Evolutionary conservation across 169 alveolate genomes (phyloP), one percentile per base, ranked within the genome.

Genomic region (Plasmodium reichenowi): DNA sequence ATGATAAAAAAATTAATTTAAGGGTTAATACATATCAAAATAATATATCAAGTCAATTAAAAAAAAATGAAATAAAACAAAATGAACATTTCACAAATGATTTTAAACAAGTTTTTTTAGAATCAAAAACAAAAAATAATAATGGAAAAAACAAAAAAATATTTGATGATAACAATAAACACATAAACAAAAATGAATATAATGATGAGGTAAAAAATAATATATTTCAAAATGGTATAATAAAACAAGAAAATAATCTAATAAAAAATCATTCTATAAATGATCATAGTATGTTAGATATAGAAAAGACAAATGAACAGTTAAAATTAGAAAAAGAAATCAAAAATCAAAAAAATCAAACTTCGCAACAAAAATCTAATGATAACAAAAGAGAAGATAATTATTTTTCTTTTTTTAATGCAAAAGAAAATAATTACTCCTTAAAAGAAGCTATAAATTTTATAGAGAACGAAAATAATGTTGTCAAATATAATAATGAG

Each of bases 321-420:
- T 26, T 48, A 29, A 47, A 74, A 38, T 43, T 6, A 26, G 13
- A 59, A 5, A 8, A 2, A n/a, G 24, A 9, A 13, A 17, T 29
- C 13, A 58, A 26, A 1, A 54, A 8, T 1, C 12, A 74, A 62
- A 7, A 24, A 47, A 17, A 62, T 22, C 12, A 76, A 43, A 8
- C 0, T 0, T 3, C 62, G 7, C 52, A 56, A 13, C 22, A 10
- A 1, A 72, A 20, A 32, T n/a, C 17, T n/a, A 10, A 73, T 6
- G 58, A 60, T 50, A 63, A 58, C 20, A 29, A 83, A 26, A 26
- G 24, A 48, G 74, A 54, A 15, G 26, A 26, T 8, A 73, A 83
- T 32, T 68, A 68, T 62, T 83, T 83, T 50, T 59, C 59, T 0
- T 56, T 83, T 72, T 83, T 83, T 32, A 83, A 83, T 47, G 15